Evolutionary conservation across 2,329 filamentous ascomycete species (phyloP).

Genomic region (Colletotrichum liriopes): DNA sequence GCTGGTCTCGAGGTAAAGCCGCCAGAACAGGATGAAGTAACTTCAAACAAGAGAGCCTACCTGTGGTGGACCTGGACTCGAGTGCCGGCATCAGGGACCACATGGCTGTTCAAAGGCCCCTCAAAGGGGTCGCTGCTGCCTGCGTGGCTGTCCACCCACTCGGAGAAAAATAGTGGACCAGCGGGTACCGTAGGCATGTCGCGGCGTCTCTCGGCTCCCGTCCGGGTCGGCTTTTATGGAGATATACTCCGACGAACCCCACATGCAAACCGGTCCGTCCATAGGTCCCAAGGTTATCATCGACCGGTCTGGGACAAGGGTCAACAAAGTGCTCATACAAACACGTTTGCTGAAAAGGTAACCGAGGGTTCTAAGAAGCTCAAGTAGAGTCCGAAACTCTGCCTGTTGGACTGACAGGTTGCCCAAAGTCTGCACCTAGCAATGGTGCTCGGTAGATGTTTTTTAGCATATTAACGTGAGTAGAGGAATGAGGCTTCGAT

Average conservation of each 20-base stretch:
- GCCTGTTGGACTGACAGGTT: no score
- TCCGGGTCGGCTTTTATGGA: constrained; percentile 8
- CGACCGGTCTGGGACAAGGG: not conserved
- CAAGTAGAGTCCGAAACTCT: not conserved
- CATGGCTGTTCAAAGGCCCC: not conserved
- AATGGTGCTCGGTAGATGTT: no score
- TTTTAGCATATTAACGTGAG: no score
- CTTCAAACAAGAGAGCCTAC: not conserved
- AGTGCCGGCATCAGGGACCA: not conserved
- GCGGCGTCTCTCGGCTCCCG: constrained; percentile 2
- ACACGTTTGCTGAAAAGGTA: not conserved
- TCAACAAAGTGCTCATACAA: not conserved
- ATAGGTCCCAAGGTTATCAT: not conserved
- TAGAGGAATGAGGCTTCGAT: no score
- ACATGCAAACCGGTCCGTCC: not conserved
- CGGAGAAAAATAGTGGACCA: not conserved
- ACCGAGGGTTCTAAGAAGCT: not conserved
- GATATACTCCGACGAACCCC: not conserved
- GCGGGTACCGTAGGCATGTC: constrained; percentile 2
- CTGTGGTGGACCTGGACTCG: not conserved
- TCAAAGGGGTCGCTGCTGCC: not conserved
- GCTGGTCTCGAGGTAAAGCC: not conserved
- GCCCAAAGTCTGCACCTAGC: no score
- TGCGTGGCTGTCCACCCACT: not conserved
- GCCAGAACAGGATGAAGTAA: not conserved